Evolutionary conservation across 2,329 filamentous ascomycete genomes (phyloP).

Genomic region (Exophiala mesophila): DNA sequence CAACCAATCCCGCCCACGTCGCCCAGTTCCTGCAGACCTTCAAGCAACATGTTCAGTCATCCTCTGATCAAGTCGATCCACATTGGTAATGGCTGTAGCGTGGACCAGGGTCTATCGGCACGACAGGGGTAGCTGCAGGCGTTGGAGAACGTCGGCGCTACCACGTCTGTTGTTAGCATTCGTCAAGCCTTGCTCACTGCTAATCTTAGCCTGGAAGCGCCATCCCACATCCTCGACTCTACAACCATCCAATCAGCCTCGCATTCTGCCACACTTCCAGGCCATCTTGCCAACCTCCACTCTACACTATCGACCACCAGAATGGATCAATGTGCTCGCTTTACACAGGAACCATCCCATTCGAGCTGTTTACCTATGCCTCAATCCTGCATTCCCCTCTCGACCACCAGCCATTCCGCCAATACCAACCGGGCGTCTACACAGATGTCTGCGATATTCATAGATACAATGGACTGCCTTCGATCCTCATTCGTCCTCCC

Average conservation of each 20-base stretch:
- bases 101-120: conserved; percentile 7
- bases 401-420: conserved; percentile 19
- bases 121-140: conserved; percentile 12
- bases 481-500: conserved; percentile 26
- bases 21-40: not conserved
- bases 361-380: conserved; percentile 17
- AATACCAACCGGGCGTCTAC: conserved; percentile 20
- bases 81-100: not conserved
- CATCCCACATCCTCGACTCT: conserved; percentile 6
- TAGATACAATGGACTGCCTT: conserved; percentile 24
- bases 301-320: conserved; percentile 42
- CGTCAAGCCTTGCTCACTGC: conserved; percentile 14
- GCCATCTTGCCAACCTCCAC: conserved; percentile 48
- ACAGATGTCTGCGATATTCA: conserved; percentile 27
- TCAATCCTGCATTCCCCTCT: conserved; percentile 19
- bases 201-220: conserved; percentile 24
- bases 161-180: conserved; percentile 14
- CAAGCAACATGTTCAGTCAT: not conserved
- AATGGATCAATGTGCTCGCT: conserved; percentile 16
- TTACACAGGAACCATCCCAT: conserved; percentile 14
- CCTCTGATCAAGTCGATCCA: not conserved
- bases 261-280: conserved; percentile 32
- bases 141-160: conserved; percentile 17
- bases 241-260: conserved; percentile 13
- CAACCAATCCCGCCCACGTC: not conserved